Evolutionary conservation across 2,329 filamentous ascomycete species (phyloP), one percentile per base, ranked within the genome.

Genomic region (Cordyceps cateniannulata): DNA sequence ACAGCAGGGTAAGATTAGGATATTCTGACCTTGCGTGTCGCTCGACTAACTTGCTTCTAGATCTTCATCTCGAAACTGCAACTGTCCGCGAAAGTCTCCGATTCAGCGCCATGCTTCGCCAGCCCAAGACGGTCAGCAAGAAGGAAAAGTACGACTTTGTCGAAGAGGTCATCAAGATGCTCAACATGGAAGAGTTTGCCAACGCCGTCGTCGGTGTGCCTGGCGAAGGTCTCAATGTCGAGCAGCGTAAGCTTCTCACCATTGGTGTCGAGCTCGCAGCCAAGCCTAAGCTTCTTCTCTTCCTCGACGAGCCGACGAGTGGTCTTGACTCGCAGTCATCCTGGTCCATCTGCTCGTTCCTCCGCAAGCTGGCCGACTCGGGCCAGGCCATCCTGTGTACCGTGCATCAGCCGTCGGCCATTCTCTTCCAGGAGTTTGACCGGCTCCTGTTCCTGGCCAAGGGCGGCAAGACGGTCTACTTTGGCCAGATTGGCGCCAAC

Each of bases 401-500:
- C 0, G 80, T 84, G 16, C 81, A 84, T 66, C 81, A 84, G 64
- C 81, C 81, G 0, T 78, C 75, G 6, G 79, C 80, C 0, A 76
- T 81, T 47, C 70, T 84, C 4, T 84, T 84, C 67, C 75, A 79
- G 62, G 72, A 77, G 48, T 83, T 88, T 58, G 86, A 88, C 63
- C 80, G 81, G 1, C 73, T 88, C 2, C 74, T 88, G 0, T 85
- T 89, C 71, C 77, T 89, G 3, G 84, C 85, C 9, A 80, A 77
- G 60, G 86, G 86, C 42, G 87, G 86, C 1, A 84, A 79, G 68
- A 88, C 85, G 0, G 85, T 89, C 1, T 90, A 90, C 67, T 89
- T 89, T 70, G 87, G 86, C 8, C 78, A 87, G 2, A 84, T 89
- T 45, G 87, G 87, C 0, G 67, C 80, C 0, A 80, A 85, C 64